phyloP scores from a whole-genome alignment of 2,329 filamentous ascomycete species.

The Cladophialophora psammophila region DNA sequence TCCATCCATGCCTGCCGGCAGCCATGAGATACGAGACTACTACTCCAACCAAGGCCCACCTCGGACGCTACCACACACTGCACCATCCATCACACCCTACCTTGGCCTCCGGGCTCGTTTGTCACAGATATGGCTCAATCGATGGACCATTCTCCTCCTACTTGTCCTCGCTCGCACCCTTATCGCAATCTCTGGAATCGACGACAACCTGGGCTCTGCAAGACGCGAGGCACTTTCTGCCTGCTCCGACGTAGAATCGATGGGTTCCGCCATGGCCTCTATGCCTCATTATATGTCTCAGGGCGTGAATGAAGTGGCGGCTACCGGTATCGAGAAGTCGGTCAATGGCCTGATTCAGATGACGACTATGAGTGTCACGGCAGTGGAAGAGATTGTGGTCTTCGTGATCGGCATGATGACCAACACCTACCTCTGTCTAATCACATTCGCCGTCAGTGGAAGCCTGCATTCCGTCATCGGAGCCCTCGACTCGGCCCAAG shows the following conservation, averaged over 20 bases:
- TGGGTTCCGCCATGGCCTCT: conserved; percentile 94
- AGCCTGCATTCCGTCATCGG: conserved; percentile 74
- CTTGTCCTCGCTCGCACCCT: conserved; percentile 84
- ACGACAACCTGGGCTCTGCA: conserved; percentile 77
- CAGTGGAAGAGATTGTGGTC: conserved; percentile 83
- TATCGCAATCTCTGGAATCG: conserved; percentile 74
- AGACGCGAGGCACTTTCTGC: conserved; percentile 83
- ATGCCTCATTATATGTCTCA: conserved; percentile 95
- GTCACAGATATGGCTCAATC: conserved; percentile 97
- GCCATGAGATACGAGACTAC: conserved; percentile 68
- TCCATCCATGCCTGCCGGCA: conserved; percentile 65
- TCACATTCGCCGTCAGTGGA: conserved; percentile 81
- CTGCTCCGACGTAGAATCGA: conserved; percentile 89
- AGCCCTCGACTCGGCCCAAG: conserved; percentile 66
- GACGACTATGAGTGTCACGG: conserved; percentile 79
- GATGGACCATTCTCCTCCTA: conserved; percentile 90
- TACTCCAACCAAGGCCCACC: conserved; percentile 62
- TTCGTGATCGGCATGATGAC: conserved; percentile 94
- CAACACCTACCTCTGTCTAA: conserved; percentile 87
- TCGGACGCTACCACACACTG: conserved; percentile 67
- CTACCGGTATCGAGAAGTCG: conserved; percentile 78
- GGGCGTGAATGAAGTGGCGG: conserved; percentile 86
- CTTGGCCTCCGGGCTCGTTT: conserved; percentile 86
- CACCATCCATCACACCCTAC: conserved; percentile 82
- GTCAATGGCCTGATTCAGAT: conserved; percentile 81